Base-by-base conservation (phyloP, 1,139 yeast species). In the Hyphopichia buzzinii region DNA sequence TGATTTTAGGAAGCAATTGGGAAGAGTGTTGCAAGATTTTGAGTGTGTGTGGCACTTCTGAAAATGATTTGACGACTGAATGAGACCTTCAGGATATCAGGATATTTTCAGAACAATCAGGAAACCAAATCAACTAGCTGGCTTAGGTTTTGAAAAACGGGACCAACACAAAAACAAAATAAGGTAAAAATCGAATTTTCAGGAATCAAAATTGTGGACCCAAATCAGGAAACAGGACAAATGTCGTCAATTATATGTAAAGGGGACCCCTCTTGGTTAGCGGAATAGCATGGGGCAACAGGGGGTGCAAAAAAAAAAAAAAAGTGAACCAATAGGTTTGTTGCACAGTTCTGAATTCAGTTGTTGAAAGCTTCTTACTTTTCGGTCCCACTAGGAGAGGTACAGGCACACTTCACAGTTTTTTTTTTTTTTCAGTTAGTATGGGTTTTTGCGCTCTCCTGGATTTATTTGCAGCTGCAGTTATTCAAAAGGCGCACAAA, bases 301-400 rank as follows among this genome's bases (percentile, higher is more conserved):
- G 23, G 23, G 23, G 23, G 23, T 19, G 23, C 23, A 19, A 19
- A 19, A 19, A 19, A 19, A 19, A 19, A 19, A 19, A 10, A 19
- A 19, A 19, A 19, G 10, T 19, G 8, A 10, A 10, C 10, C 23
- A 19, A 19, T n/a, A n/a, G n/a, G n/a, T n/a, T n/a, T n/a, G 23
- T 19, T 19, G 23, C 23, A 10, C 23, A 19, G n/a, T n/a, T n/a
- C n/a, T n/a, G n/a, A n/a, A n/a, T n/a, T n/a, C n/a, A n/a, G n/a
- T n/a, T n/a, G n/a, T n/a, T n/a, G n/a, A n/a, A n/a, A n/a, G n/a
- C n/a, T n/a, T n/a, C n/a, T n/a, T n/a, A n/a, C n/a, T n/a, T n/a
- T n/a, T 19, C 10, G 23, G 23, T 19, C 23, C 23, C 4, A 19
- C 15, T 28, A 28, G 30, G 30, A 28, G 17, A 28, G 30, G 30